Conservation (phyloP, 1,284 basidiomycete genomes). For the Microbotryomycetes sp. region DNA sequence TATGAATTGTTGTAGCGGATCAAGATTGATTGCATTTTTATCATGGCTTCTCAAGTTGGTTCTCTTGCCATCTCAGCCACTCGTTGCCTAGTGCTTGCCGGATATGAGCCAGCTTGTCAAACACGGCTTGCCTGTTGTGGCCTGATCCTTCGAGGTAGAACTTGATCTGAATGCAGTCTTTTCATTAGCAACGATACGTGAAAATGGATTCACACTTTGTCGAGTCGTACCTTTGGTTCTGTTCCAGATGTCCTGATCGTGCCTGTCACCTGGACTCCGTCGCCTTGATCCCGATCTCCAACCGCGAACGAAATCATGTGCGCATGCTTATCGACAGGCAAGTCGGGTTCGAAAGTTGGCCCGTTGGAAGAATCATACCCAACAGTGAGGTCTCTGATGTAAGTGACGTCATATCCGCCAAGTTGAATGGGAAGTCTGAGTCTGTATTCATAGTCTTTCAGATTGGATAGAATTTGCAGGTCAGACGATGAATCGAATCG, state of each 20-base stretch:
- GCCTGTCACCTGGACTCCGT: slow-evolving; percentile 56
- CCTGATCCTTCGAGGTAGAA: slow-evolving; percentile 73
- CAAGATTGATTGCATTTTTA: no score
- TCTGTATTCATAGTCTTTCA: no score
- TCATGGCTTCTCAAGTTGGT: slow-evolving; percentile 47
- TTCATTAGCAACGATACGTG: not conserved
- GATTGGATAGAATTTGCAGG: not conserved
- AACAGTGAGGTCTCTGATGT: slow-evolving; percentile 64
- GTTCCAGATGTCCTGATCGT: slow-evolving; percentile 65
- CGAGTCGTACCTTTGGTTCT: slow-evolving; percentile 64
- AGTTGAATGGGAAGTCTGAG: slow-evolving; percentile 50
- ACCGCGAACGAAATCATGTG: slow-evolving; percentile 69
- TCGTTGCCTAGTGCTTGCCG: slow-evolving; percentile 55
- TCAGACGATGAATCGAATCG: slow-evolving; percentile 41
- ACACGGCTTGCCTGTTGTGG: slow-evolving; percentile 47
- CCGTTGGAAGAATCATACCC: slow-evolving; percentile 59
- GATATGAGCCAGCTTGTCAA: slow-evolving; percentile 49
- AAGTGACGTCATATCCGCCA: slow-evolving; percentile 55
- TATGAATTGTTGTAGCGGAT: no score
- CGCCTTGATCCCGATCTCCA: slow-evolving; percentile 44
- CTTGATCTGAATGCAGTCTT: slow-evolving; percentile 56
- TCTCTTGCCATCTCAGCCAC: slow-evolving; percentile 61
- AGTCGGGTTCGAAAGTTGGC: slow-evolving; percentile 53
- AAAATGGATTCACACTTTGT: not conserved
- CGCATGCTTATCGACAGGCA: slow-evolving; percentile 63